A percentile compares a stretch with the other conserved stretches of the same genome.
phyloP scores from a whole-genome alignment of 2,329 filamentous ascomycete species.

The Cercospora sp. region DNA sequence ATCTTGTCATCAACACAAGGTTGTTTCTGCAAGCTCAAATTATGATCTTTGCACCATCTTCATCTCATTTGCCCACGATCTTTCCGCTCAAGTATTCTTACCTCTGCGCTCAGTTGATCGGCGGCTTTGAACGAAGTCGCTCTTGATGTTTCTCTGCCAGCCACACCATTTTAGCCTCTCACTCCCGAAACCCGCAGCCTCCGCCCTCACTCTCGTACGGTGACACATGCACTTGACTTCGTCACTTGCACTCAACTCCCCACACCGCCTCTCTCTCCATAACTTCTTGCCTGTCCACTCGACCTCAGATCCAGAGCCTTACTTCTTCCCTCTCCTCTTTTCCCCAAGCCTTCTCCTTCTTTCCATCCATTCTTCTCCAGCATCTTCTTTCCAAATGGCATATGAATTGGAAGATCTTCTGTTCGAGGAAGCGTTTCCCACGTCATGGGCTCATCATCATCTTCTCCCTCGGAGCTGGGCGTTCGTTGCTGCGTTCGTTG shows the following conservation, averaged over 20 bases:
- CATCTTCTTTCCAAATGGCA: background rate
- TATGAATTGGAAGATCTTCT: background rate
- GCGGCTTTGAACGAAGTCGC: background rate
- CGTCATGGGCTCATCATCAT: background rate
- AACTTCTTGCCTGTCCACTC: background rate
- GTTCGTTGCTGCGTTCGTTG: background rate
- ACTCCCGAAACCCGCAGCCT: background rate
- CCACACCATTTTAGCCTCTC: background rate
- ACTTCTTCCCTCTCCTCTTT: background rate
- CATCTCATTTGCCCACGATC: background rate
- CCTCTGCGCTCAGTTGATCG: background rate
- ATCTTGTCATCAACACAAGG: background rate
- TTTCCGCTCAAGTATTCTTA: background rate
- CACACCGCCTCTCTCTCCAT: background rate
- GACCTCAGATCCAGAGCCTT: background rate
- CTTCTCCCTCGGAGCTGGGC: background rate
- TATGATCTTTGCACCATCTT: background rate
- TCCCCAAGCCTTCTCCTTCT: background rate
- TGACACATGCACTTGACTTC: background rate
- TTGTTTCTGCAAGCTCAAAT: background rate
- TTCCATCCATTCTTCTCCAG: constrained; percentile 2
- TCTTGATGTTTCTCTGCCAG: background rate
- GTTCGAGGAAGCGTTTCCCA: background rate
- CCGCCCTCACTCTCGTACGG: background rate
- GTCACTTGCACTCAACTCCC: background rate